These are phyloP conservation scores for Heterobasidion occidentale DNA, from an alignment of 1,284 basidiomycete genomes.

Conservation along the genomic window DNA sequence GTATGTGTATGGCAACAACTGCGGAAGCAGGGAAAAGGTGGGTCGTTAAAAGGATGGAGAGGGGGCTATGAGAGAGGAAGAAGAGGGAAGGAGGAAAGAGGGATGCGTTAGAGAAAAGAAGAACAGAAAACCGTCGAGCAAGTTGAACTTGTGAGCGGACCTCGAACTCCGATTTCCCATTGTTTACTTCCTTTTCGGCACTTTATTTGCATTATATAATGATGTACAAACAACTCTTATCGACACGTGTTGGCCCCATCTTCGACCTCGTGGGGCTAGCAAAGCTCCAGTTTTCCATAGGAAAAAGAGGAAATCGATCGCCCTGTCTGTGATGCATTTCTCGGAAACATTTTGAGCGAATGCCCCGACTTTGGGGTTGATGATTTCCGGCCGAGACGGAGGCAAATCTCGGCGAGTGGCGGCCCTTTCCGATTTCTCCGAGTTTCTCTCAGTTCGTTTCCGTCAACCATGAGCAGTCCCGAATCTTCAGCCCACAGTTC, in stretches of 20 bases:
- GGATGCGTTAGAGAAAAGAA: slow-evolving; percentile 7
- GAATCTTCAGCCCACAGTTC: too few relatives aligned
- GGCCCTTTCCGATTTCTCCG: not conserved
- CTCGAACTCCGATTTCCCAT: slow-evolving; percentile 9
- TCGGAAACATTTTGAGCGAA: not conserved
- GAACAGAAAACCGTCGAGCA: slow-evolving; percentile 5
- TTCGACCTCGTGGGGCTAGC: slow-evolving; percentile 6
- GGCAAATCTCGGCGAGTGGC: not conserved
- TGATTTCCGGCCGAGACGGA: too few relatives aligned
- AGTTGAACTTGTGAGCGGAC: slow-evolving; percentile 13
- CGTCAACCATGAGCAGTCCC: not conserved
- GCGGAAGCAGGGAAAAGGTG: slow-evolving; percentile 5
- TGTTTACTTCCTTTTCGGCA: slow-evolving; percentile 8
- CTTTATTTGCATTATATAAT: slow-evolving; percentile 12
- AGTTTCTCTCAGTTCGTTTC: not conserved
- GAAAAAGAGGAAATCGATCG: slow-evolving; percentile 3
- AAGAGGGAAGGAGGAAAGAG: not conserved
- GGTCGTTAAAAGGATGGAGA: slow-evolving; percentile 8
- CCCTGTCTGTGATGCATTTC: not conserved
- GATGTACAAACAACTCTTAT: slow-evolving; percentile 13
- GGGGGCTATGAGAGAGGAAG: slow-evolving; percentile 8
- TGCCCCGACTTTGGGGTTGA: not conserved
- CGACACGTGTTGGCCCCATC: slow-evolving; percentile 8
- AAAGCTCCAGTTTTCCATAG: slow-evolving; percentile 5
- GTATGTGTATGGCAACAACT: slow-evolving; percentile 8